A percentile compares a stretch with the other conserved stretches of the same genome.
Evolutionary conservation across 2,329 filamentous ascomycete genomes (phyloP).

Genomic region (Cryoendolithus antarcticus): DNA sequence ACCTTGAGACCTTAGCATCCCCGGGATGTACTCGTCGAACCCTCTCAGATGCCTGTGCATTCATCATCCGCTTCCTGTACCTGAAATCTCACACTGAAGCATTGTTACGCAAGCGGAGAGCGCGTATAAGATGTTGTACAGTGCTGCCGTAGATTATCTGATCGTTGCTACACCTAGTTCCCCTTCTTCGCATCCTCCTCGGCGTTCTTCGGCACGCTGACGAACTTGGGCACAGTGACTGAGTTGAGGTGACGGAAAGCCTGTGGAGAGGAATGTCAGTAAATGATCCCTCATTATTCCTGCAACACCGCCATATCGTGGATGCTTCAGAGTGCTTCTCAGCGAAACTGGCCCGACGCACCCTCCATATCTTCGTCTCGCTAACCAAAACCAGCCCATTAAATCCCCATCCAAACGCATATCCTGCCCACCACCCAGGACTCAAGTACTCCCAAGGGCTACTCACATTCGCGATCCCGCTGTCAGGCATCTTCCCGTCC

Average conservation of each 20-base stretch:
- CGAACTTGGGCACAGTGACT: constrained; percentile 38
- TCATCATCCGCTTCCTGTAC: too few species aligned
- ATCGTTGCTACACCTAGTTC: constrained; percentile 20
- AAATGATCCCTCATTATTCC: too few species aligned
- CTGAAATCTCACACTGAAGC: too few species aligned
- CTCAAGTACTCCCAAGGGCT: constrained; percentile 17
- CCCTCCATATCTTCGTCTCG: constrained; percentile 29
- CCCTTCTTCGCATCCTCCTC: constrained; percentile 39
- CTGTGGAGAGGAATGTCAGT: constrained; percentile 18
- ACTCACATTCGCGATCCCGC: constrained; percentile 40
- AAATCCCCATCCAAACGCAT: constrained; percentile 26
- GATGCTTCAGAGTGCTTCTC: too few species aligned
- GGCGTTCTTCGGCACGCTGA: constrained; percentile 41
- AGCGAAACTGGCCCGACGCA: constrained; percentile 20
- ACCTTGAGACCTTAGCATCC: too few species aligned
- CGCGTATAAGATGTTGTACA: too few species aligned
- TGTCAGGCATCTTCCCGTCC: constrained; percentile 41
- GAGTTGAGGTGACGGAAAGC: constrained; percentile 42
- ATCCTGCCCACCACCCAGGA: constrained; percentile 28
- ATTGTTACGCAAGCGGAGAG: too few species aligned
- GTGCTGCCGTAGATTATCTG: too few species aligned
- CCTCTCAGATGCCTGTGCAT: too few species aligned
- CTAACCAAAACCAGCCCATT: constrained; percentile 28
- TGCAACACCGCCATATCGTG: too few species aligned
- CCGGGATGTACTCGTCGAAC: too few species aligned